A percentile compares a stretch with the other conserved stretches of the same genome.
These are phyloP conservation scores for Fusarium sp. DNA, from an alignment of 2,329 filamentous ascomycete species.

Conservation along the genomic window DNA sequence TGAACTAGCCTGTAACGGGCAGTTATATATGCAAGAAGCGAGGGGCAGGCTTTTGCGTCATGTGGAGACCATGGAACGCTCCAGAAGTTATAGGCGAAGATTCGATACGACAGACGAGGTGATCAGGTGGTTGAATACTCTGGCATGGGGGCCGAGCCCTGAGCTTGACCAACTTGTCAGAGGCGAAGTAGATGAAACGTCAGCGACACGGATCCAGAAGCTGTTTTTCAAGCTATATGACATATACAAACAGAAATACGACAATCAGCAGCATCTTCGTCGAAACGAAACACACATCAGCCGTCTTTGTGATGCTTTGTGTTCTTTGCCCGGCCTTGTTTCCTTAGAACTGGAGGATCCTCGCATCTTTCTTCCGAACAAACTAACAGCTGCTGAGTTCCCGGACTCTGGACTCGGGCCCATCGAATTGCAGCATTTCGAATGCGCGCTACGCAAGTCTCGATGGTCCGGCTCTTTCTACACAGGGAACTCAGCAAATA, in stretches of 20 bases:
- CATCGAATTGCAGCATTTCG: constrained; percentile 1
- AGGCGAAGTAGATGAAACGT: background rate
- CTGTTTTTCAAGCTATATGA: constrained; percentile 4
- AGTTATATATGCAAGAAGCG: constrained; percentile 3
- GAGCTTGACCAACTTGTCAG: background rate
- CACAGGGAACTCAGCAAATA: background rate
- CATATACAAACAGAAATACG: background rate
- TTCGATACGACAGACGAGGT: background rate
- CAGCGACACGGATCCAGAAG: constrained; percentile 3
- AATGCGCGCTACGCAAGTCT: background rate
- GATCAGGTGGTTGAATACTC: background rate
- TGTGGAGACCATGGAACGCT: constrained; percentile 3
- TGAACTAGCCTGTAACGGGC: constrained; percentile 1
- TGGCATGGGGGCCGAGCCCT: background rate
- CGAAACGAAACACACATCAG: constrained; percentile 3
- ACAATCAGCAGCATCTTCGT: constrained; percentile 1
- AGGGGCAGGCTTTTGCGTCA: constrained; percentile 1
- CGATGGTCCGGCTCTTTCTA: constrained; percentile 3
- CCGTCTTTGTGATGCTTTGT: background rate
- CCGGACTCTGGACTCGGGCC: background rate
- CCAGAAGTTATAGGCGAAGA: background rate
- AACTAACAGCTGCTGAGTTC: background rate
- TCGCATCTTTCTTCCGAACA: background rate
- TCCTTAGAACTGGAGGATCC: background rate
- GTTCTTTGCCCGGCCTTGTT: background rate